phyloP scores from a whole-genome alignment of 2,329 filamentous ascomycete species.

The Leptographium lundbergii region DNA sequence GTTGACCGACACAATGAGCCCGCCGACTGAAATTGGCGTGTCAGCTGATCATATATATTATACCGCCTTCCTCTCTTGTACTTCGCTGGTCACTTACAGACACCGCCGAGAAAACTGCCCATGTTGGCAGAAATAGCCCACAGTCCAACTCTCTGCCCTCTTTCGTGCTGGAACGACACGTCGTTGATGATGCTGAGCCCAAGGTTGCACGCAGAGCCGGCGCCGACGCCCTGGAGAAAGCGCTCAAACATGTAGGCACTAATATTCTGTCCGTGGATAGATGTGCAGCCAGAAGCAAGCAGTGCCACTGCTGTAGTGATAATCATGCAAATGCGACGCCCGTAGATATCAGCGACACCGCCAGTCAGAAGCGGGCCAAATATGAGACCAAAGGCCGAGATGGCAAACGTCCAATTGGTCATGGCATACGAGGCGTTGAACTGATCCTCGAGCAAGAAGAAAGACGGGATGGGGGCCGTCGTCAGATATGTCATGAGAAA shows the following conservation, averaged over 20 bases:
- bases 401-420: slow-evolving; percentile 25
- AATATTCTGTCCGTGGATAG: slow-evolving; percentile 23
- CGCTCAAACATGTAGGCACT: slow-evolving; percentile 42
- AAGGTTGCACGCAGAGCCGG: slow-evolving; percentile 39
- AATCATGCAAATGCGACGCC: slow-evolving; percentile 36
- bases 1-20: slow-evolving; percentile 34
- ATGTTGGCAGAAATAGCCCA: slow-evolving; percentile 45
- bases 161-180: slow-evolving; percentile 43
- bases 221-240: slow-evolving; percentile 45
- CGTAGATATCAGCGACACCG: slow-evolving; percentile 32
- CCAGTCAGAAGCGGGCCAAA: slow-evolving; percentile 26
- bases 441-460: slow-evolving; percentile 32
- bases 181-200: slow-evolving; percentile 42
- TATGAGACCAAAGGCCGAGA: slow-evolving; percentile 35
- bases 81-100: not conserved
- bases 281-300: slow-evolving; percentile 20
- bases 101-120: slow-evolving; percentile 27
- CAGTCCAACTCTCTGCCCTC: slow-evolving; percentile 40
- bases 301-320: slow-evolving; percentile 22
- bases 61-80: too few relatives aligned
- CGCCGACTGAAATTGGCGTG: slow-evolving; percentile 24
- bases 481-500: slow-evolving; percentile 48
- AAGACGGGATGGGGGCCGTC: slow-evolving; percentile 42
- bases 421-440: slow-evolving; percentile 25
- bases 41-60: too few relatives aligned